Evolutionary conservation across 106 monocot genomes (phyloP).

Genomic region (Acanthochlamys bracteata): DNA sequence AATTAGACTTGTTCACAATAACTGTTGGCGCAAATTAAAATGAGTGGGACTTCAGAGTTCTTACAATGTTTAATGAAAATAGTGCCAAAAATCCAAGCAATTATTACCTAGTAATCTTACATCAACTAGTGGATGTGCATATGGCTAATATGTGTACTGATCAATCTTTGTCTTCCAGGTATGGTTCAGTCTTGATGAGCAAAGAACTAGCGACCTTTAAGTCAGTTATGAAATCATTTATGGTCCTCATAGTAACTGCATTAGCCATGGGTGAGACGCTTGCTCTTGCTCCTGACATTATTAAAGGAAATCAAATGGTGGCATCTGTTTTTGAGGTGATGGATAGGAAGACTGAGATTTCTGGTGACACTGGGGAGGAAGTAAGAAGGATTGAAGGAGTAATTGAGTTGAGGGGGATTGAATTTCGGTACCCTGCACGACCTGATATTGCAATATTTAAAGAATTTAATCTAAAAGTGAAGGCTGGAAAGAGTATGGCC

Average conservation of each 20-base stretch:
- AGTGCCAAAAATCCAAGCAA: too few relatives aligned
- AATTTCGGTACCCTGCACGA: conserved; percentile 60
- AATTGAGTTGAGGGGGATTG: conserved; percentile 50
- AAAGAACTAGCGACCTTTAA: conserved; percentile 82
- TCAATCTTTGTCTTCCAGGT: conserved; percentile 33
- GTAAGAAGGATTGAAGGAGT: conserved; percentile 36
- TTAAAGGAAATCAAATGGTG: conserved; percentile 78
- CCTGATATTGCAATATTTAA: conserved; percentile 49
- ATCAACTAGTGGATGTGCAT: not conserved
- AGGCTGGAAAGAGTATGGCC: conserved; percentile 61
- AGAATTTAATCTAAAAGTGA: conserved; percentile 45
- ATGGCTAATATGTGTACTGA: not conserved
- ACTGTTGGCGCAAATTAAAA: too few relatives aligned
- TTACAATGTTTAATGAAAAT: too few relatives aligned
- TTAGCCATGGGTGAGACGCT: conserved; percentile 91
- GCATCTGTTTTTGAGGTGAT: conserved; percentile 65
- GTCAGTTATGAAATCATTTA: conserved; percentile 95
- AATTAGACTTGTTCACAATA: too few relatives aligned
- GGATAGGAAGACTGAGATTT: conserved; percentile 53
- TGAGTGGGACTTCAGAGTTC: too few relatives aligned
- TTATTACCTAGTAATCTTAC: too few relatives aligned
- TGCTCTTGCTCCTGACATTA: conserved; percentile 58
- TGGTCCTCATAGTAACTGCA: conserved; percentile 93
- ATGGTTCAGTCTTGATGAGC: conserved; percentile 88
- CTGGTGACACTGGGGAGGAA: conserved; percentile 45